Evolutionary conservation across 208 protist species (phyloP), one percentile per base, ranked within the genome.

Genomic region (Novymonas esmeraldas): DNA sequence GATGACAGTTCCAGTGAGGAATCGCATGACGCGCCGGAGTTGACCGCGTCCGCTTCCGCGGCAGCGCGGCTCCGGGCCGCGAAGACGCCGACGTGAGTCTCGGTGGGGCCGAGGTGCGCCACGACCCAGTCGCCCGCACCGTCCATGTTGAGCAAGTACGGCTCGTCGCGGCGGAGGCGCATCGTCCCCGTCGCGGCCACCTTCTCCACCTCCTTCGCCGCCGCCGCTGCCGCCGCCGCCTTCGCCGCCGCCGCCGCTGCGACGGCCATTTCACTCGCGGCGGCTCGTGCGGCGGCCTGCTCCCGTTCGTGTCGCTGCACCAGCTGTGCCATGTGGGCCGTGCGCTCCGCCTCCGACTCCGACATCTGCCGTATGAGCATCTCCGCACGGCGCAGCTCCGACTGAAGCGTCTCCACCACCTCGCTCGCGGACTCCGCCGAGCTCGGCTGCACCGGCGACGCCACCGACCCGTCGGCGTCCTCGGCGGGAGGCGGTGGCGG

Each of bases 111-210:
- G 44, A 94, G 60, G 51, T 92, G 71, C 5, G 80, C 85, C 7
- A 87, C 63, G 0, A 95, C 76, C 87, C 86, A 95, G 44, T 89
- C 78, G 3, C 87, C 86, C 22, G 75, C 74, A 18, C 82, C 85
- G 64, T 89, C 82, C 33, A 93, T 64, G 63, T 95, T 93, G 24
- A 95, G 65, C 61, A 95, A 24, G 58, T 92, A 93, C 4, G 76
- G 76, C 29, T 85, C 79, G 11, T 72, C 71, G 3, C 78, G 62
- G 18, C 50, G 38, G 34, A 80, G 45, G 0, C 67, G 75, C 60
- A 88, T 52, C 9, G 79, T 80, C 7, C 38, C 46, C 3, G 51
- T 57, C 28, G 74, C 54, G 16, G 67, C 69, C 13, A 46, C 51
- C 51, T 67, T 72, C 18, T 66, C 59, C n/a, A 55, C 55, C 24